Evolutionary conservation across 2,329 filamentous ascomycete species (phyloP).

Genomic region (Pseudogymnoascus sp.): DNA sequence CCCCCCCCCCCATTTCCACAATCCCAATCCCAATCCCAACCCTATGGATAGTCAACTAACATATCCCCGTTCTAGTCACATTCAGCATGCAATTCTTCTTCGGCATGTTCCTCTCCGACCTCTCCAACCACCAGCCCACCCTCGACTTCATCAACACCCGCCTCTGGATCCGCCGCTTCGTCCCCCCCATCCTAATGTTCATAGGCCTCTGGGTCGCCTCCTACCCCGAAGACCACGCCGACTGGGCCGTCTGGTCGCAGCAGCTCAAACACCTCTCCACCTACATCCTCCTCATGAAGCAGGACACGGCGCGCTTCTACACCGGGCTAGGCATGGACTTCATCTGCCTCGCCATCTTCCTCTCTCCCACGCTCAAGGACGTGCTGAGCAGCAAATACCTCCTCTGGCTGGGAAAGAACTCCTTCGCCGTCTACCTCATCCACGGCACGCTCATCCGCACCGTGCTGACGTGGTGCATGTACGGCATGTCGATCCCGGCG

Average conservation of each 20-base stretch:
- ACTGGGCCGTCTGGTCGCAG: constrained; percentile 48
- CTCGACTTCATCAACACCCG: constrained; percentile 38
- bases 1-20: constrained; percentile 24
- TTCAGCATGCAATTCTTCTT: constrained; percentile 55
- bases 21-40: constrained; percentile 16
- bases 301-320: constrained; percentile 43
- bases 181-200: constrained; percentile 43
- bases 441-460: constrained; percentile 55
- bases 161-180: constrained; percentile 36
- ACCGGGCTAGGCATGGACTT: constrained; percentile 42
- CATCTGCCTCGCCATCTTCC: constrained; percentile 44
- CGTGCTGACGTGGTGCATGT: constrained; percentile 54
- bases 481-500: constrained; percentile 35
- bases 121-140: constrained; percentile 45
- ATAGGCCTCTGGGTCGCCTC: constrained; percentile 51
- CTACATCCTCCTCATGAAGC: constrained; percentile 38
- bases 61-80: constrained; percentile 28
- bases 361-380: constrained; percentile 43
- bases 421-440: constrained; percentile 57
- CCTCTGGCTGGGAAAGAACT: constrained; percentile 56
- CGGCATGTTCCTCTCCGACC: constrained; percentile 54
- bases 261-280: constrained; percentile 30
- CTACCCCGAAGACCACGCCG: constrained; percentile 48
- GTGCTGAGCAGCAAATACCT: constrained; percentile 47
- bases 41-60: too few species aligned